These are phyloP conservation scores for Trichoderma endophyticum DNA, from an alignment of 2,329 filamentous ascomycete species.

Conservation along the genomic window DNA sequence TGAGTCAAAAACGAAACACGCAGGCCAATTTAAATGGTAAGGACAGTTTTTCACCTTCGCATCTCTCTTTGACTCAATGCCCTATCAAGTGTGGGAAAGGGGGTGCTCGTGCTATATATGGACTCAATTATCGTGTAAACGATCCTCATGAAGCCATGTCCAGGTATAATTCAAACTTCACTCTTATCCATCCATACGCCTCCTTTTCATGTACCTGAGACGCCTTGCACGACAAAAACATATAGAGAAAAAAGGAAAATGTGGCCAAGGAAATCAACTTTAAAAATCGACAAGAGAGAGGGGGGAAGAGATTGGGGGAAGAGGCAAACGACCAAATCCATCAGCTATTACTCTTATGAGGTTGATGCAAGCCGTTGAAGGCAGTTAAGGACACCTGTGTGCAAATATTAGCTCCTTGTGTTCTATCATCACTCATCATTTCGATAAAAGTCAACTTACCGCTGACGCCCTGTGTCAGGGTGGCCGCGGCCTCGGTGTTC, in stretches of 20 bases:
- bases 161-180: constrained; percentile 15
- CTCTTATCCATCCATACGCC: constrained; percentile 10
- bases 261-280: neutral
- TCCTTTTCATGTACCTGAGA: constrained; percentile 12
- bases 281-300: neutral
- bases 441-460: constrained; percentile 53
- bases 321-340: neutral
- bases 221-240: constrained; percentile 9
- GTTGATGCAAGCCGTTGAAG: constrained; percentile 41
- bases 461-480: constrained; percentile 86
- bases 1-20: neutral
- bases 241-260: neutral
- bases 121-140: constrained; percentile 3
- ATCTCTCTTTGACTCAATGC: neutral
- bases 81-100: neutral
- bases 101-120: neutral
- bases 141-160: neutral
- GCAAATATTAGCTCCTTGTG: neutral
- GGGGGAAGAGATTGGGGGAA: neutral
- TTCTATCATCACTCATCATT: neutral
- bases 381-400: constrained; percentile 41
- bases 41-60: neutral
- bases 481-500: constrained; percentile 83
- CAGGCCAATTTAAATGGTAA: neutral
- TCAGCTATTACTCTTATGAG: constrained; percentile 17